These are phyloP conservation scores for Linnemannia exigua DNA, from an alignment of 192 early-diverging fungal species.

Conservation along the genomic window DNA sequence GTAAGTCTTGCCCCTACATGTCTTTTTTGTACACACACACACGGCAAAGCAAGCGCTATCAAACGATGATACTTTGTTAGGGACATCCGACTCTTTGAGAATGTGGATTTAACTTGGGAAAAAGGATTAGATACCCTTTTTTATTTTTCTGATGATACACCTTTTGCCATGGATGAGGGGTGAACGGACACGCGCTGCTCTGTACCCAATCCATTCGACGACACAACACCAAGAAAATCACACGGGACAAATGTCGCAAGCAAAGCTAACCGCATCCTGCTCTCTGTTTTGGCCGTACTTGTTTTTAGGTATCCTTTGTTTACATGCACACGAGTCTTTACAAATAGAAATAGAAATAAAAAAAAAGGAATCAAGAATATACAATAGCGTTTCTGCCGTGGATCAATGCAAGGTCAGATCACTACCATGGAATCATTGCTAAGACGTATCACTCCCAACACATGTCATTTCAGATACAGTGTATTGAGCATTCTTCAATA, in stretches of 20 bases:
- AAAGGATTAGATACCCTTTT: background rate
- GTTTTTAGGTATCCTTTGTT: background rate
- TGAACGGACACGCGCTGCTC: too few species aligned
- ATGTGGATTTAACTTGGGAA: conserved; percentile 34
- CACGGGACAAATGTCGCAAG: too few species aligned
- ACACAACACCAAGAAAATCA: too few species aligned
- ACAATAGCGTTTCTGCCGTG: too few species aligned
- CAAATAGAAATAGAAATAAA: background rate
- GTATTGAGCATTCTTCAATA: too few species aligned
- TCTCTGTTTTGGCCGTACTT: background rate
- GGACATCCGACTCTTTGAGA: conserved; percentile 20
- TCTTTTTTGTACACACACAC: background rate
- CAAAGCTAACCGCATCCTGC: background rate
- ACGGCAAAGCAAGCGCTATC: background rate
- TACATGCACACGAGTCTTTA: background rate
- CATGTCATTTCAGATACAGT: too few species aligned
- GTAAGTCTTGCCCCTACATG: background rate
- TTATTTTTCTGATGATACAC: background rate
- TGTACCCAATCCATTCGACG: too few species aligned
- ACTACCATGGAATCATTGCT: too few species aligned
- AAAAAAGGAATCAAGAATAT: background rate
- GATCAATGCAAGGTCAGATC: too few species aligned
- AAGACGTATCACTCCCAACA: too few species aligned
- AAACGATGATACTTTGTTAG: conserved; percentile 31
- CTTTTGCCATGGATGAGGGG: background rate